phyloP scores from a whole-genome alignment of 2,329 filamentous ascomycete species.

The Teratosphaeria pseudoeucalypti region DNA sequence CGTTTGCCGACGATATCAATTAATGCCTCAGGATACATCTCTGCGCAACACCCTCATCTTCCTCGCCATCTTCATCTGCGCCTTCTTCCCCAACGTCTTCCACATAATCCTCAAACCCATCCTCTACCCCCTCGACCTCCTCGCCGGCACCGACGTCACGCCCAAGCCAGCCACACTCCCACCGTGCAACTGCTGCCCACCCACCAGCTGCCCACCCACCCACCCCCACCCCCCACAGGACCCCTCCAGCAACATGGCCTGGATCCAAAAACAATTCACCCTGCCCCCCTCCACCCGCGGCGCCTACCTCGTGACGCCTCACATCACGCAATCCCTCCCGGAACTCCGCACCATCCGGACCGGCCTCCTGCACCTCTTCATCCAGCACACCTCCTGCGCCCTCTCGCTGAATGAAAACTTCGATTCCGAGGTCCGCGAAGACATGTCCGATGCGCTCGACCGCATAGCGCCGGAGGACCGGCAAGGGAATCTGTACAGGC shows the following conservation, averaged over 20 bases:
- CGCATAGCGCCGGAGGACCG: slow-evolving; percentile 74
- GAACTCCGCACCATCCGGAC: slow-evolving; percentile 77
- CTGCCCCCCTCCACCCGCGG: slow-evolving; percentile 69
- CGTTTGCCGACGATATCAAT: not conserved
- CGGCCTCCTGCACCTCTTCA: slow-evolving; percentile 76
- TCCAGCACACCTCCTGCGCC: slow-evolving; percentile 91
- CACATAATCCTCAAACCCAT: slow-evolving; percentile 28
- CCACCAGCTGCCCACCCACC: slow-evolving; percentile 16
- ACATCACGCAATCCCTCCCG: slow-evolving; percentile 59
- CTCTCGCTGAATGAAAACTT: slow-evolving; percentile 89
- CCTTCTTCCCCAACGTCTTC: slow-evolving; percentile 41
- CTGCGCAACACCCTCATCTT: slow-evolving; percentile 35
- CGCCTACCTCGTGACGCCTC: slow-evolving; percentile 79
- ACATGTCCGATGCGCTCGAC: slow-evolving; percentile 91
- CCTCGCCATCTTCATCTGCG: slow-evolving; percentile 38
- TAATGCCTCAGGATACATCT: slow-evolving; percentile 16
- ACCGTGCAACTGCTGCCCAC: slow-evolving; percentile 25
- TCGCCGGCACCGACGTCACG: slow-evolving; percentile 18
- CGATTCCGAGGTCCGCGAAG: slow-evolving; percentile 67
- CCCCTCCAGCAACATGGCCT: slow-evolving; percentile 39
- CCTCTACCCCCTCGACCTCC: slow-evolving; percentile 22
- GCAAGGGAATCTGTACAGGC: slow-evolving; percentile 60
- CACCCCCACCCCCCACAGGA: slow-evolving; percentile 12
- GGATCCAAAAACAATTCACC: slow-evolving; percentile 76
- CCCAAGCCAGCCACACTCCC: slow-evolving; percentile 7